Evolutionary conservation across 805 yeast genomes (phyloP), one percentile per base, ranked within the genome.

Genomic region (Sugiyamaella lignohabitans): DNA sequence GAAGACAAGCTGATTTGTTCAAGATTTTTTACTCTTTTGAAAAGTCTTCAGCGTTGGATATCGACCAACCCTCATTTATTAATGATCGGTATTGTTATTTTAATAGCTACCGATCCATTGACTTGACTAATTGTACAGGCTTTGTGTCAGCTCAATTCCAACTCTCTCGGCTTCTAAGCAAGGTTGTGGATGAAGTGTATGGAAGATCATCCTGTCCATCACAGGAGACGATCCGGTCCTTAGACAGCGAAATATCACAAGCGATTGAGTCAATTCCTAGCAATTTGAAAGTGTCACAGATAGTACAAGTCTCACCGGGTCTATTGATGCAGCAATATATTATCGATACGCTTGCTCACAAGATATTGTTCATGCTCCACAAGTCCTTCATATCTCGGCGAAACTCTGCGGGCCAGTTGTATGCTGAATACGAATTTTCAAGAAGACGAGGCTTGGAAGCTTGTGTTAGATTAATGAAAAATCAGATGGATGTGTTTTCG

Each of bases 41-140:
- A 40, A 40, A 40, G 22, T 40, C 35, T 23, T n/a, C 43, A 14
- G 22, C 24, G 5, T n/a, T 40, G 10, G 38, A 40, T 21, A 16
- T 40, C 22, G 43, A 40, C n/a, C 19, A 40, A 23, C 43, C 43
- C 8, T 40, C 43, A 24, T 17, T 27, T 14, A 40, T 40, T n/a
- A 40, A 40, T 22, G 43, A 40, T 23, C 3, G 38, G 14, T 21
- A 40, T 6, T 40, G 43, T 24, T 27, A 27, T 27, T 27, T 27
- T 27, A 27, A 27, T 27, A 14, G 14, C 14, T 27, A 27, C 14
- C 32, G 32, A 8, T 14, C 8, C 14, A 27, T 27, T 27, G 32
- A 27, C 8, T 27, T 27, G 32, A 27, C 8, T 27, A 27, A 8
- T 27, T 27, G 32, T 14, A 27, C 32, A 8, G 32, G 32, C 8